A percentile compares a stretch with the other conserved stretches of the same genome.
Conservation (phyloP, 2,329 filamentous ascomycete genomes). For the Pestalotiopsis fici region DNA sequence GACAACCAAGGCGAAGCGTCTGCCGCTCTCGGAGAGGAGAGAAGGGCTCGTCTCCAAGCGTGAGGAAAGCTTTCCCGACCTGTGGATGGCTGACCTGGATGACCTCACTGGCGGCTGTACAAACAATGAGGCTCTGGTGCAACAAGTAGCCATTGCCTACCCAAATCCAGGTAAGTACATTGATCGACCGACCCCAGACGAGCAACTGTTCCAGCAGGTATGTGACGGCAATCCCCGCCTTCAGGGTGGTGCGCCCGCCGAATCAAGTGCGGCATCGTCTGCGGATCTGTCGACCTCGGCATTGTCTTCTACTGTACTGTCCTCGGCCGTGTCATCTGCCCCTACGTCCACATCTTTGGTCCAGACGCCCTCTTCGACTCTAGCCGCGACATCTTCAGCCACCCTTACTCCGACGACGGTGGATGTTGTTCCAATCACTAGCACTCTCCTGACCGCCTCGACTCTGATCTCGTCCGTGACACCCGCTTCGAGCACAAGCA, state of each 20-base stretch:
- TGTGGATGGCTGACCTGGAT: conserved; percentile 70
- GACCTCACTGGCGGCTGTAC: conserved; percentile 46
- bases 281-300: background rate
- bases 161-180: conserved; percentile 63
- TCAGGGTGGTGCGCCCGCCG: background rate
- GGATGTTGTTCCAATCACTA: background rate
- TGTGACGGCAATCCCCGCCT: conserved; percentile 31
- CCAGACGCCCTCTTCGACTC: background rate
- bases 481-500: background rate
- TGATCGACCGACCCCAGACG: conserved; percentile 35
- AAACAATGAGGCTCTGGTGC: conserved; percentile 49
- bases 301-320: background rate
- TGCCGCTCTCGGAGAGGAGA: conserved; percentile 11
- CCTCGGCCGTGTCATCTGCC: background rate
- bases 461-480: background rate
- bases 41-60: conserved; percentile 14
- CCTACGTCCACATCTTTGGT: background rate
- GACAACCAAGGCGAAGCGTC: conserved; percentile 16
- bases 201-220: conserved; percentile 29
- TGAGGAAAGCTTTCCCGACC: conserved; percentile 53
- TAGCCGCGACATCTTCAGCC: background rate
- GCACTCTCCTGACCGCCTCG: background rate
- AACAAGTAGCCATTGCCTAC: conserved; percentile 49
- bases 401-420: background rate
- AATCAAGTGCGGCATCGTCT: background rate